Base-by-base conservation (phyloP, 306 rosid species). In the Leucaena leucocephala region DNA sequence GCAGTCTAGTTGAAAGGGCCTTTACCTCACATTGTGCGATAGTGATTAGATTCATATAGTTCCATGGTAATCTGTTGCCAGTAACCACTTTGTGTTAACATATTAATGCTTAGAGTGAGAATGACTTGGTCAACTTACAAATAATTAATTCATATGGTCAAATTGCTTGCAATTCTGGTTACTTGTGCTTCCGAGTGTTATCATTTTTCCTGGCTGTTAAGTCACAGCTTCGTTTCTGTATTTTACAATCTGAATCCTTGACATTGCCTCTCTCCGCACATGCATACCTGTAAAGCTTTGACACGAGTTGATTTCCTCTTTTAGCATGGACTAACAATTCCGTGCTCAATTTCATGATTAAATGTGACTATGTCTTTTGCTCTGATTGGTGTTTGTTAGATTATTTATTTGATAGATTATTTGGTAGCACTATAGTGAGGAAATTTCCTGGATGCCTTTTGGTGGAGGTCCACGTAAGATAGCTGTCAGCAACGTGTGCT, bases 401-500 rank as follows among this genome's bases (percentile, higher is more conserved):
- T 74, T 78, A 85, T 72, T 42, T 67, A 55, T 55, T 8, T n/a
- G 62, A n/a, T 55, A 55, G 33, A 55, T 55, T 55, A 69, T 72
- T 45, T 0, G 50, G 39, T 50, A 69, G 50, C 33, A 22, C 22
- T 58, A 54, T 38, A 16, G 52, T 33, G 57, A 67, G 49, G 75
- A 45, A 77, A 66, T 52, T 65, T 86, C 72, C 72, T 74, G n/a
- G 52, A 63, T 63, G 78, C 38, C 46, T 58, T 75, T 79, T 66
- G 52, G 79, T 71, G 42, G 76, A 70, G 33, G 64, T 49, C 76
- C 84, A 71, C 65, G 71, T 71, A 71, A 72, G 14, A 4, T 42
- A 67, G 35, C 80, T 83, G 84, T 33, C 78, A 72, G 43, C 66
- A 71, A 64, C 97, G 90, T 85, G 92, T 88, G 97, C 82, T 35